A percentile compares a stretch with the other conserved stretches of the same genome.
Evolutionary conservation across 352 stramenopile species (phyloP).

Genomic region (Phytophthora megakarya): DNA sequence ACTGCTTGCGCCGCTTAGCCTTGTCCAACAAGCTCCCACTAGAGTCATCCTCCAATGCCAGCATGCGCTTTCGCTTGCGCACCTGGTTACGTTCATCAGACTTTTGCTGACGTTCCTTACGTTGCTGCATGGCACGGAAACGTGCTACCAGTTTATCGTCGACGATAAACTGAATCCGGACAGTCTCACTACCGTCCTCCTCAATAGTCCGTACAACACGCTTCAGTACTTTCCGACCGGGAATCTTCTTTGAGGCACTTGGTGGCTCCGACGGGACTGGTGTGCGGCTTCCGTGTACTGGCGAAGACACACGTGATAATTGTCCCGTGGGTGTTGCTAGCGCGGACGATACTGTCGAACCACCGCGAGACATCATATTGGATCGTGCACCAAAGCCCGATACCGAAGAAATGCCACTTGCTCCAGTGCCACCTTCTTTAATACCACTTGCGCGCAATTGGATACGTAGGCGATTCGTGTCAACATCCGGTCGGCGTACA

Average conservation of each 20-base stretch:
- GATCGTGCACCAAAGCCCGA: conserved; percentile 37
- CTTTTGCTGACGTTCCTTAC: conserved; percentile 75
- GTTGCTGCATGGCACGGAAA: conserved; percentile 78
- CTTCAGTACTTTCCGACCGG: conserved; percentile 73
- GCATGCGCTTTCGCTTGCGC: conserved; percentile 80
- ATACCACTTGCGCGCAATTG: conserved; percentile 80
- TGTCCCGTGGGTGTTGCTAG: conserved; percentile 69
- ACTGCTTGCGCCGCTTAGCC: conserved; percentile 79
- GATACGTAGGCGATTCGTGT: conserved; percentile 62
- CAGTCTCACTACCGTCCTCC: conserved; percentile 77
- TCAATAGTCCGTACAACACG: conserved; percentile 76
- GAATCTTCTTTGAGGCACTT: conserved; percentile 42
- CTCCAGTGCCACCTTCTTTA: conserved; percentile 47
- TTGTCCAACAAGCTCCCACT: conserved; percentile 65
- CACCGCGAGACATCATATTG: conserved; percentile 54
- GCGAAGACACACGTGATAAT: conserved; percentile 69
- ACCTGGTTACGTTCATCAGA: conserved; percentile 74
- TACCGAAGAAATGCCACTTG: conserved; percentile 38
- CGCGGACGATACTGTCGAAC: conserved; percentile 65
- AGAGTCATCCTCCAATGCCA: conserved; percentile 67
- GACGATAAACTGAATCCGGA: conserved; percentile 82
- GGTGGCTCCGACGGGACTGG: conserved; percentile 36
- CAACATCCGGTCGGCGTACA: conserved; percentile 64
- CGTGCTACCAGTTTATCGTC: conserved; percentile 72
- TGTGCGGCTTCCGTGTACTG: conserved; percentile 52